phyloP scores from a whole-genome alignment of 331 rosid genomes.

The Quercus lobata region DNA sequence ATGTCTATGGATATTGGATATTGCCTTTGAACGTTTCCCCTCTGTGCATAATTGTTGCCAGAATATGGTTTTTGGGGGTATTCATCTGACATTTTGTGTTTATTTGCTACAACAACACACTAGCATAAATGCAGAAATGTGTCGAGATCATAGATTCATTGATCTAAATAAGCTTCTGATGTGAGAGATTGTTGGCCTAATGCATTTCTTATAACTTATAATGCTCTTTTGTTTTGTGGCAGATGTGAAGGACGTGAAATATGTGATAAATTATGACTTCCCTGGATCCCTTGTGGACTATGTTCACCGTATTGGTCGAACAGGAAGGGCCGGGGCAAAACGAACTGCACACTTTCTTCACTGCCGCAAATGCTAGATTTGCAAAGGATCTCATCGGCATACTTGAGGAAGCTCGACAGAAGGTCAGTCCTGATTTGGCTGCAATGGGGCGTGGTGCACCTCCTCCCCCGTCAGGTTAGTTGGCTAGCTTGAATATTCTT shows the following conservation, averaged over 20 bases:
- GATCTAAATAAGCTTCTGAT: background rate
- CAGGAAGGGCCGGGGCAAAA: constrained; percentile 98
- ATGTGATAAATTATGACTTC: constrained; percentile 90
- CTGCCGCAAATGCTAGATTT: constrained; percentile 93
- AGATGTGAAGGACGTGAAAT: constrained; percentile 97
- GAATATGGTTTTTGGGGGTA: background rate
- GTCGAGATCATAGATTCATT: background rate
- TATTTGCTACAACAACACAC: background rate
- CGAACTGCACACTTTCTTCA: constrained; percentile 96
- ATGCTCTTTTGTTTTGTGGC: constrained; percentile 26
- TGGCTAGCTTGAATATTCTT: background rate
- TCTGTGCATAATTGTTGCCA: background rate
- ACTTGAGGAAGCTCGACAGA: constrained; percentile 96
- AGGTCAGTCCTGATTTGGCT: constrained; percentile 89
- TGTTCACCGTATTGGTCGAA: constrained; percentile 93
- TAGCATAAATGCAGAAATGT: background rate
- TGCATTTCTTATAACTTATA: background rate
- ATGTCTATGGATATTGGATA: background rate
- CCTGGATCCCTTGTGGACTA: constrained; percentile 98
- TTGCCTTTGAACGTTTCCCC: background rate
- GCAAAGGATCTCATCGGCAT: constrained; percentile 83
- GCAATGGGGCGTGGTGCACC: constrained; percentile 98
- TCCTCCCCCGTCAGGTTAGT: constrained; percentile 88
- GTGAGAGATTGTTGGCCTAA: background rate
- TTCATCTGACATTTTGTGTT: background rate